Conservation (phyloP, 129 eudicot genomes). For the Mikania micrantha region DNA sequence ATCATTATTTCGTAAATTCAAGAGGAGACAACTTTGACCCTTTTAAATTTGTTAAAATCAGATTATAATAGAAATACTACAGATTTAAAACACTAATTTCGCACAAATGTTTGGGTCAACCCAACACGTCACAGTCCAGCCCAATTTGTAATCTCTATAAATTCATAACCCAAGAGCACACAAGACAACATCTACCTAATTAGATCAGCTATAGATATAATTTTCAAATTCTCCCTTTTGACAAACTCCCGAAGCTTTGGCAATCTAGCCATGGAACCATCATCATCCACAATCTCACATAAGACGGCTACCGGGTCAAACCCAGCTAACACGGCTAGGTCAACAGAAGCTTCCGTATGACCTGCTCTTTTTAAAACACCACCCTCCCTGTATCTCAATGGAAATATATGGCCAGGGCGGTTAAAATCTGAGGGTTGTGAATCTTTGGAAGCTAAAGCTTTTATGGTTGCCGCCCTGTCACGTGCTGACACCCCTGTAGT, state of each 20-base stretch:
- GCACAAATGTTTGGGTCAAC: neutral
- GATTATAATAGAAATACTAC: neutral
- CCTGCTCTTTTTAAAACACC: constrained; percentile 97
- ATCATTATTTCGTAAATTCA: constrained; percentile 1
- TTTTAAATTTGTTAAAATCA: neutral
- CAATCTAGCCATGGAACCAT: constrained; percentile 97
- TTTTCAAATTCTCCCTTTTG: constrained; percentile 36
- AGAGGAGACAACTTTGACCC: neutral
- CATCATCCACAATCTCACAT: constrained; percentile 96
- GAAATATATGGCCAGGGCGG: constrained; percentile 96
- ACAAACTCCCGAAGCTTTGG: constrained; percentile 62
- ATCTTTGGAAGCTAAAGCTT: constrained; percentile 60
- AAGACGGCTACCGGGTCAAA: constrained; percentile 76
- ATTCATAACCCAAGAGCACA: neutral
- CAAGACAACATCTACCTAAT: constrained; percentile 39
- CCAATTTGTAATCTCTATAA: neutral
- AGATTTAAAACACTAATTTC: too few species aligned
- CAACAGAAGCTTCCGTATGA: constrained; percentile 96
- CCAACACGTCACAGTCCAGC: neutral
- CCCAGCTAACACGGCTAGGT: constrained; percentile 76
- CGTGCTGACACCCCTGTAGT: constrained; percentile 72
- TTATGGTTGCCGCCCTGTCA: constrained; percentile 56
- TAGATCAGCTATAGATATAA: constrained; percentile 64
- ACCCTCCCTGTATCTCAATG: constrained; percentile 85
- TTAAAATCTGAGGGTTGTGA: constrained; percentile 87